Evolutionary conservation across 2,329 filamentous ascomycete species (phyloP), one percentile per base, ranked within the genome.

Genomic region (Phyllosticta capitalensis): DNA sequence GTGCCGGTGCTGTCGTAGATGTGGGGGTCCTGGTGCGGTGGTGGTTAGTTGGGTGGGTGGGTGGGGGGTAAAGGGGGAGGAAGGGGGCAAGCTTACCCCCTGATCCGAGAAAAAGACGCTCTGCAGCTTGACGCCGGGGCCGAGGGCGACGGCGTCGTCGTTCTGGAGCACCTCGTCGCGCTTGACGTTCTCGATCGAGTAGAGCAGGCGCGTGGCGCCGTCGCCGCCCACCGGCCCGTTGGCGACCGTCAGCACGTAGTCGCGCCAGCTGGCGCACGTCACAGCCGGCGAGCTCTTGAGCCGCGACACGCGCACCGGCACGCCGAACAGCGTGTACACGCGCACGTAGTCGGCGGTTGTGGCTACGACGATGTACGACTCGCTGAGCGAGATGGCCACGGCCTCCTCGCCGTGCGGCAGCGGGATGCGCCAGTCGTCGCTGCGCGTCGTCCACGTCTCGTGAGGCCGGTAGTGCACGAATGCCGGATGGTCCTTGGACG

Each of bases 401-500:
- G 96, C 84, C 10, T 86, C 82, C 74, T 99, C 94, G n/a, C 90
- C 90, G 30, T 82, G 81, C 0, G 94, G 94, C n/a, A 99, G 75
- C 64, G 88, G 81, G 0, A 88, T 96, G 55, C 90, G 85, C 91
- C 92, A 97, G 73, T 99, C 94, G 73, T 99, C 94, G 20, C 85
- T 83, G 56, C 94, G 83, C 55, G 89, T 83, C 1, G 92, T 96
- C 94, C 94, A 99, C 0, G 90, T 95, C 75, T 99, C 92, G 69
- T 99, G 94, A 0, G 95, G 94, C 6, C 94, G 84, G 73, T 97
- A 99, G 74, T 96, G 96, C n/a, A 99, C 84, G 30, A 85, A 87
- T 3, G 92, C 89, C 1, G 89, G 85, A 61, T 85, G 83, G 7
- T 77, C 78, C 30, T 61, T 64, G 30, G 74, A 73, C 1, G 90